A percentile compares a stretch with the other conserved stretches of the same genome.
Evolutionary conservation across 1,284 basidiomycete species (phyloP).

Genomic region (Malassezia yamatoensis): DNA sequence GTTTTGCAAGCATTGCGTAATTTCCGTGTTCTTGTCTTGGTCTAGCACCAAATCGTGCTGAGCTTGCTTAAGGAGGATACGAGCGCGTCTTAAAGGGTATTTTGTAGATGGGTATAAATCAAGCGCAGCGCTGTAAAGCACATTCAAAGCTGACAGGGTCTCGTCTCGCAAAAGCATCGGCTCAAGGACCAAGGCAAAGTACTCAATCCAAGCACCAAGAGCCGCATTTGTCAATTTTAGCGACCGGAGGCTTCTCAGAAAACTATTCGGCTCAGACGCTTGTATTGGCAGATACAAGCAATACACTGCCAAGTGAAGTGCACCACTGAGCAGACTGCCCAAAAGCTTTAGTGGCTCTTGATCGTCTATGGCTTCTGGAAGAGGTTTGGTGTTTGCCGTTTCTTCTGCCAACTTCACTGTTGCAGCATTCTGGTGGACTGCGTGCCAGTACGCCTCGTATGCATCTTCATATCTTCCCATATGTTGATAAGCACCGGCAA

Average conservation of each 20-base stretch:
- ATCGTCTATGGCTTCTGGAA: slow-evolving; percentile 10
- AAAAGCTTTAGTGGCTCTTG: slow-evolving; percentile 5
- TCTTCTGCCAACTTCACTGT: background rate
- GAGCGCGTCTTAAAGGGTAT: slow-evolving; percentile 25
- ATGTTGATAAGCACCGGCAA: slow-evolving; percentile 24
- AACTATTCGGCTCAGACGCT: slow-evolving; percentile 11
- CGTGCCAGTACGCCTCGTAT: slow-evolving; percentile 4
- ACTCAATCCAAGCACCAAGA: slow-evolving; percentile 25
- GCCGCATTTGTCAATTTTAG: background rate
- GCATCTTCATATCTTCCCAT: background rate
- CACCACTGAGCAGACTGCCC: slow-evolving; percentile 11
- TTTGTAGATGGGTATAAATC: slow-evolving; percentile 11
- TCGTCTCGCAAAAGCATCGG: slow-evolving; percentile 23
- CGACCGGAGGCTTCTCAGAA: slow-evolving; percentile 12
- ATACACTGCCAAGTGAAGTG: slow-evolving; percentile 25
- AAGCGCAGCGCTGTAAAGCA: slow-evolving; percentile 14
- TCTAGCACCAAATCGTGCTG: background rate
- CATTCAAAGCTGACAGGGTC: slow-evolving; percentile 18
- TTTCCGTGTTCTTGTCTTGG: background rate
- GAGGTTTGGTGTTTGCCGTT: background rate
- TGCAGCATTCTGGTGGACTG: background rate
- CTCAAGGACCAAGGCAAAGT: slow-evolving; percentile 17
- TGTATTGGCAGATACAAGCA: slow-evolving; percentile 20
- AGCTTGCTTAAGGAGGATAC: slow-evolving; percentile 8
- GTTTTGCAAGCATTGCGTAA: background rate